Base-by-base conservation (phyloP, 2,329 filamentous ascomycete genomes). In the Volutella citrinella region DNA sequence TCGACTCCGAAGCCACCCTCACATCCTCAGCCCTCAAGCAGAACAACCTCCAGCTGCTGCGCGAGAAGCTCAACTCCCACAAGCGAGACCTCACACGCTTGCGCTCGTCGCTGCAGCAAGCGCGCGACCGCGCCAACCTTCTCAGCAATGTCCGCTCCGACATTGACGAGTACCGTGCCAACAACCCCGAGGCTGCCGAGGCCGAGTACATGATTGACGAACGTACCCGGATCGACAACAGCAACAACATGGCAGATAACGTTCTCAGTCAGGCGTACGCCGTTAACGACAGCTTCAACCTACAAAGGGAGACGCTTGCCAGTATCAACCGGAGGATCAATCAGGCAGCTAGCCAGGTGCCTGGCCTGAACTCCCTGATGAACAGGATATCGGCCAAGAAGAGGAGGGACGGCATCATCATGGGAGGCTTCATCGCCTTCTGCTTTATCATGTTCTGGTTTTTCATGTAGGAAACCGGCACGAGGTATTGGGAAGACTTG, bases 131-230 rank as follows among this genome's bases (percentile, higher is more conserved):
- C 46, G 85, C 87, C 36, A 95, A 97, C 63, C 80, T 98, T 19
- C 80, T 98, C 36, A 84, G 82, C 33, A 93, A 88, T 55, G 89
- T 98, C 30, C 86, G 88, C 44, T 85, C 84, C 53, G 93, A 98
- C 61, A 97, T 97, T 61, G 78, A 88, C 61, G 82, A 87, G 34
- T 96, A 95, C 68, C 86, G 85, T 34, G 78, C 83, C 30, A 80
- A 78, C 36, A 93, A 95, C 58, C 87, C 87, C 8, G 85, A 79
- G 49, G 80, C 81, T 4, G 85, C 83, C 34, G 93, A 97, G 66
- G 88, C 88, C 28, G 91, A 98, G 42, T 98, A 97, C 69, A 96
- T 98, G 90, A 76, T 98, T 18, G 84, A 87, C 52, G 93, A 98
- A 73, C 78, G 93, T 32, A 70, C 73, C 43, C 78, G 86, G 45